Conservation (phyloP, 495 filamentous ascomycete species). For the Tuber aestivum region DNA sequence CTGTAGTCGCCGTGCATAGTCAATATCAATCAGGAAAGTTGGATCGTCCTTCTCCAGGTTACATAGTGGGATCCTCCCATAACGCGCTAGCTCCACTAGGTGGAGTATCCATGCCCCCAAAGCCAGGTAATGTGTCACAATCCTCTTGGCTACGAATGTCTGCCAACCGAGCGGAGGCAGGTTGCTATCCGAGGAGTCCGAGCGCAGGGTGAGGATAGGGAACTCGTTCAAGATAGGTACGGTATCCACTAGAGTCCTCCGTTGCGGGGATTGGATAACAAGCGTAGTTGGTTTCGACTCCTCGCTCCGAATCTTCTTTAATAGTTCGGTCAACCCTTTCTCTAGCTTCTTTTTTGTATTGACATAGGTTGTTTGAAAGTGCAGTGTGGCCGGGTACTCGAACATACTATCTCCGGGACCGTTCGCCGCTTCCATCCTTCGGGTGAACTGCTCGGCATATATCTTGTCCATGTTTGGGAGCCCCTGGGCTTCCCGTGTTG, state of each 20-base stretch:
- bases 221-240: constrained; percentile 79
- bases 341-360: constrained; percentile 83
- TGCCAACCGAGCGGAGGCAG: constrained; percentile 94
- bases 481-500: constrained; percentile 64
- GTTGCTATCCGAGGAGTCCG: constrained; percentile 76
- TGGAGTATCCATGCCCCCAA: constrained; percentile 88
- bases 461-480: constrained; percentile 86
- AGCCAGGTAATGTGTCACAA: constrained; percentile 83
- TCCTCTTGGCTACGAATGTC: constrained; percentile 72
- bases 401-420: constrained; percentile 72
- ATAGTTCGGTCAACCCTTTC: constrained; percentile 71
- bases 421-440: constrained; percentile 59
- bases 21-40: constrained; percentile 87
- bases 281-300: constrained; percentile 72
- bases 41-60: constrained; percentile 94
- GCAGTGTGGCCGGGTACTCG: constrained; percentile 77
- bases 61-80: constrained; percentile 90
- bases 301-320: constrained; percentile 83
- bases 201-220: constrained; percentile 70
- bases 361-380: constrained; percentile 79
- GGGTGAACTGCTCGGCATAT: constrained; percentile 67
- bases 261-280: constrained; percentile 85
- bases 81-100: constrained; percentile 75
- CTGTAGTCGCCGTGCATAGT: constrained; percentile 84
- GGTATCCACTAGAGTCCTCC: constrained; percentile 71